These are phyloP conservation scores for Zymoseptoria ardabiliae DNA, from an alignment of 2,329 filamentous ascomycete species.

Conservation along the genomic window DNA sequence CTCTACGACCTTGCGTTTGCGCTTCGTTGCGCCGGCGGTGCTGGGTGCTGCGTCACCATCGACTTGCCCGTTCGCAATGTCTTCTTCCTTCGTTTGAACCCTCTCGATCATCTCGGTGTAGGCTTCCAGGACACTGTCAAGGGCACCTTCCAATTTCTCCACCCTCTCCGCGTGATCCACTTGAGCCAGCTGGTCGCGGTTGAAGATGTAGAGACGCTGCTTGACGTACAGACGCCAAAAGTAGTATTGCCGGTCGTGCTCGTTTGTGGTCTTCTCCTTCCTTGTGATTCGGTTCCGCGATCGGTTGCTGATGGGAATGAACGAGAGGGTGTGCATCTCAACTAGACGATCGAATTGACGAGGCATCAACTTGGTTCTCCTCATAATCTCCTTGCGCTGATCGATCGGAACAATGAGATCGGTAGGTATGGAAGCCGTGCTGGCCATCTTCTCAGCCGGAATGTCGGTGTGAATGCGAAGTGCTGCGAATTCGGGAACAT, in stretches of 20 bases:
- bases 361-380: slow-evolving; percentile 61
- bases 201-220: slow-evolving; percentile 67
- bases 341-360: slow-evolving; percentile 69
- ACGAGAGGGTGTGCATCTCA: slow-evolving; percentile 64
- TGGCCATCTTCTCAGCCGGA: slow-evolving; percentile 44
- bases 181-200: slow-evolving; percentile 62
- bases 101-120: slow-evolving; percentile 60
- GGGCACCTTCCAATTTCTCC: slow-evolving; percentile 63
- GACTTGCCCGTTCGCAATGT: slow-evolving; percentile 13
- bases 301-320: slow-evolving; percentile 45
- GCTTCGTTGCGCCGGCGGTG: slow-evolving; percentile 10
- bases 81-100: slow-evolving; percentile 31
- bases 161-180: slow-evolving; percentile 61
- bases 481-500: slow-evolving; percentile 27
- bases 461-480: slow-evolving; percentile 46
- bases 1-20: slow-evolving; percentile 15
- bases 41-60: neutral
- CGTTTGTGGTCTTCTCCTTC: slow-evolving; percentile 43
- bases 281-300: slow-evolving; percentile 40
- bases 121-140: slow-evolving; percentile 62
- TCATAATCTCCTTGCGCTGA: slow-evolving; percentile 50
- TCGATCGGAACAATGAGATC: slow-evolving; percentile 52
- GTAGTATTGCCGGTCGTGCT: slow-evolving; percentile 56
- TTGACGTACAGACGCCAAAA: slow-evolving; percentile 73
- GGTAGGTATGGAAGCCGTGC: slow-evolving; percentile 43